Evolutionary conservation across 208 protist species (phyloP), one percentile per base, ranked within the genome.

Genomic region (Wallacemonas rigidus): DNA sequence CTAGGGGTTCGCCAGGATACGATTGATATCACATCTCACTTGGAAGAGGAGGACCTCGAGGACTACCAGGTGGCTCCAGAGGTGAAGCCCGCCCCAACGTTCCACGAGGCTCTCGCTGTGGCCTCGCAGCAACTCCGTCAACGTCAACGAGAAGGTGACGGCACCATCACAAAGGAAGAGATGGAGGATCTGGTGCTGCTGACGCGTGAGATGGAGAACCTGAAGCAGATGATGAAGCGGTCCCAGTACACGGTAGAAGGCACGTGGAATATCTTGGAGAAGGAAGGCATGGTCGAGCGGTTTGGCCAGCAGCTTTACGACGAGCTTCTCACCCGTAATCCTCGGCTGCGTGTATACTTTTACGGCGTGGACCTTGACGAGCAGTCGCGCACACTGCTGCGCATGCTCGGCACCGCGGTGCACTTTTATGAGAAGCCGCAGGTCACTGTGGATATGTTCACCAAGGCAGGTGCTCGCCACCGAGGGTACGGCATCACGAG

Each of bases 391-490:
- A 71, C 80, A 26, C 74, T 94, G 36, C 50, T 86, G 2, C 86
- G 82, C 51, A 92, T 91, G 85, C 61, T 91, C 1, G 79, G 79
- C 54, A 90, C 82, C 38, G 89, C 82, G 2, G 87, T 94, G 9
- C 79, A 89, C 71, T 83, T 91, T 15, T 92, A 86, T 57, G 80
- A 86, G 15, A 91, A 91, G 51, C 82, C 82, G 39, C 60, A 92
- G 57, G 79, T 80, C 11, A 80, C 77, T 14, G 76, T 81, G 11
- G 80, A 90, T 17, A 84, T 91, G 79, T 82, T 95, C 40, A 77
- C 68, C n/a, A 83, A 81, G 58, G 79, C 82, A n/a, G 87, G 85
- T 40, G 87, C 85, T 26, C 76, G 87, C 2, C 87, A 92, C 69
- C 81, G 89, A 26, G 80, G 81, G 40, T 90, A 92, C 74, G 89